Evolutionary conservation across 176 grass and related monocot species (phyloP).

Genomic region (Juncus inflexus): DNA sequence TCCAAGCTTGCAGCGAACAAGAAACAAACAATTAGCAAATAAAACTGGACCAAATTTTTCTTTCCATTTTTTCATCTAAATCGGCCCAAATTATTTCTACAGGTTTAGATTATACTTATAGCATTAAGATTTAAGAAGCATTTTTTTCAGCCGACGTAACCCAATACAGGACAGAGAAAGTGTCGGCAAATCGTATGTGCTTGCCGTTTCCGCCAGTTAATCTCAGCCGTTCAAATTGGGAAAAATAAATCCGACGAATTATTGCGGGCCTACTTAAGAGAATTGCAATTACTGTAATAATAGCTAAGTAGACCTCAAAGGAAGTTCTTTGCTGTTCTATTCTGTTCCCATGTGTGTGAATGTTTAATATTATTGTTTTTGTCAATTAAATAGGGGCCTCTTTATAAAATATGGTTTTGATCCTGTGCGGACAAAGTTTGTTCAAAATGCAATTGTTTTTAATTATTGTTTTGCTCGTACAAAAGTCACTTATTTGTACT

Average conservation of each 20-base stretch:
- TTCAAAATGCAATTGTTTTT: too few relatives aligned
- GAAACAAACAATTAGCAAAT: too few relatives aligned
- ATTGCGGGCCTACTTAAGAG: not conserved
- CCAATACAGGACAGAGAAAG: not conserved
- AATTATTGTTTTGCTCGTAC: too few relatives aligned
- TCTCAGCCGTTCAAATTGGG: not conserved
- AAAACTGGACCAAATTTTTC: too few relatives aligned
- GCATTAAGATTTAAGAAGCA: not conserved
- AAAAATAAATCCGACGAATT: not conserved
- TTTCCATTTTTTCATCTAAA: not conserved
- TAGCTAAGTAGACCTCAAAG: not conserved
- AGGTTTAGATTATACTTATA: not conserved
- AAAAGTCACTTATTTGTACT: too few relatives aligned
- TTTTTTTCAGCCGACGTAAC: not conserved
- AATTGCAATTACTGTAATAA: slow-evolving; percentile 8
- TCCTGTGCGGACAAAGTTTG: too few relatives aligned
- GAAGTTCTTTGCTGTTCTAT: not conserved
- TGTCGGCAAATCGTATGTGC: slow-evolving; percentile 27
- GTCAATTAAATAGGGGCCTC: not conserved
- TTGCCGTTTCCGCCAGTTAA: not conserved
- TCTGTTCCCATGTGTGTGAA: slow-evolving; percentile 15
- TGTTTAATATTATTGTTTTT: slow-evolving; percentile 2
- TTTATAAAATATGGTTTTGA: too few relatives aligned
- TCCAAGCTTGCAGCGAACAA: not conserved
- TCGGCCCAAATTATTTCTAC: not conserved